Evolutionary conservation across 129 eudicot species (phyloP), one percentile per base, ranked within the genome.

Genomic region (Flaveria sonorensis): DNA sequence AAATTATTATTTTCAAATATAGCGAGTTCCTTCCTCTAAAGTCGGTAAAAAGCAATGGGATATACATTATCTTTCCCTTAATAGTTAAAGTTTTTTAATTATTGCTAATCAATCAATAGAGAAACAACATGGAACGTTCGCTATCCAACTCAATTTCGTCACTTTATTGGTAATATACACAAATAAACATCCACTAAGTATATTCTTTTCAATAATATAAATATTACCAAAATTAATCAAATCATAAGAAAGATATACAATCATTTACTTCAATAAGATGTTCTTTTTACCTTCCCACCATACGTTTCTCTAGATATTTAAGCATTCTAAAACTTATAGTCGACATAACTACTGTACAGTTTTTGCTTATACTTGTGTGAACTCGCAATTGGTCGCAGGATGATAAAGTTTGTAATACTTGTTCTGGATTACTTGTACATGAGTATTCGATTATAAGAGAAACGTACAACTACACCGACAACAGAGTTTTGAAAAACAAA

Each of bases 141-240:
- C 42, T 12, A 24, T 61, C 68, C 40, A 61, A 61, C 57, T 28
- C 57, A 42, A 39, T 21, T 65, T 30, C 3, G 45, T 30, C 36
- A 47, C 78, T 79, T 61, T 50, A 71, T 65, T 71, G 76, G 82
- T 61, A 70, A 43, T 28, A 78, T 70, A 50, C 20, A 46, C 64
- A n/a, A 71, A 79, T 71, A 65, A 79, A 79, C 52, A 71, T 75
- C 79, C 79, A 75, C 79, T 75, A 62, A 16, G 26, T 48, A 55
- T 13, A 21, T 20, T 48, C 47, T 47, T 7, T 24, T 42, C 7
- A 61, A 15, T 60, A 48, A 13, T 48, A 14, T 48, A 48, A 13
- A 48, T 52, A 48, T 45, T 43, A 8, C 18, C 5, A 23, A 60
- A 39, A 42, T 24, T 23, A 60, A 56, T 59, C 45, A 74, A 56